A percentile compares a stretch with the other conserved stretches of the same genome.
phyloP scores from a whole-genome alignment of 1,284 basidiomycete species.

The Puccinia triticina region DNA sequence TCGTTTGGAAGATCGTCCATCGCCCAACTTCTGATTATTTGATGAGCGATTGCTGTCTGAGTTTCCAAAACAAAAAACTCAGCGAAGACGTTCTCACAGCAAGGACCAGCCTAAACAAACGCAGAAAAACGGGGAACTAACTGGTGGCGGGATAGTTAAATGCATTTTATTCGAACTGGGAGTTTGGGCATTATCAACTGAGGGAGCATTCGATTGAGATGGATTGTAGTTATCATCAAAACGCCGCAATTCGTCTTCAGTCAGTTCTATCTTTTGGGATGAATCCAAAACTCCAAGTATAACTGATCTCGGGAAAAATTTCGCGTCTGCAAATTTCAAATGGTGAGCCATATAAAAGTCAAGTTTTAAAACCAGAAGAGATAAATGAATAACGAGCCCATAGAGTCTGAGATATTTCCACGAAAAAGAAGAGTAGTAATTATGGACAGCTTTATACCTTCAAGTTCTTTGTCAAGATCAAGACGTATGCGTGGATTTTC shows the following conservation, averaged over 20 bases:
- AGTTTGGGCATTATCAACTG: background rate
- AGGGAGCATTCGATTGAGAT: background rate
- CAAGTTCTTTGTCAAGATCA: constrained; percentile 95
- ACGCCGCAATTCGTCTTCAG: constrained; percentile 29
- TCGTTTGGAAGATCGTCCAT: background rate
- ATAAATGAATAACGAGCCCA: background rate
- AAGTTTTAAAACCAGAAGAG: background rate
- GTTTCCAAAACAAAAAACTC: background rate
- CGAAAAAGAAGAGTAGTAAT: too few relatives aligned
- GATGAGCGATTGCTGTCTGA: constrained; percentile 44
- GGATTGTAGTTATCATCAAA: constrained; percentile 28
- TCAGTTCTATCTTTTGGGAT: constrained; percentile 15
- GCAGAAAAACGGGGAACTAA: too few relatives aligned
- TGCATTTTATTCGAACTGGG: background rate
- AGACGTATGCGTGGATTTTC: constrained; percentile 71
- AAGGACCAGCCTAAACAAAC: background rate
- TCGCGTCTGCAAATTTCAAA: background rate
- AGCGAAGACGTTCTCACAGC: background rate
- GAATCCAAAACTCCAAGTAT: constrained; percentile 26
- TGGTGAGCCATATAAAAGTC: background rate
- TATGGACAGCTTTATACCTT: constrained; percentile 66
- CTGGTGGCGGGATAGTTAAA: constrained; percentile 35
- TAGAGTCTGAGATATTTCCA: too few relatives aligned
- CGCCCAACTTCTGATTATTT: constrained; percentile 36
- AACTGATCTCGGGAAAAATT: constrained; percentile 39